phyloP scores from a whole-genome alignment of 164 flowering plant genomes.

The Chimonanthus salicifolius region DNA sequence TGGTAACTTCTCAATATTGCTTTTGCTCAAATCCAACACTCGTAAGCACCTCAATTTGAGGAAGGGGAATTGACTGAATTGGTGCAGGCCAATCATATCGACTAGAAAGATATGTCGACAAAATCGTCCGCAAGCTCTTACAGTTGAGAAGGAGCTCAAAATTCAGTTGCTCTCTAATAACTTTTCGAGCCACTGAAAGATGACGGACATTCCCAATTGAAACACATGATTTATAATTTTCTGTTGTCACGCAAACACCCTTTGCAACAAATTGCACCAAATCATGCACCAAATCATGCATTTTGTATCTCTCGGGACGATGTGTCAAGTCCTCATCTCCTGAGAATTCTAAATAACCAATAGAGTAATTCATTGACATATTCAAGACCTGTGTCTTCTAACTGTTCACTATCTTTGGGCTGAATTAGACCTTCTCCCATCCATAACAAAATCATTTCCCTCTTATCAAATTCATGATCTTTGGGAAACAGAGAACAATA shows the following conservation, averaged over 20 bases:
- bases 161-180: not conserved
- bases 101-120: not conserved
- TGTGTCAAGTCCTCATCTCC: not conserved
- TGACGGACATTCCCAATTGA: slow-evolving; percentile 2
- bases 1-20: not conserved
- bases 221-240: not conserved
- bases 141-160: not conserved
- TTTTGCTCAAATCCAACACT: slow-evolving; percentile 2
- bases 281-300: slow-evolving; percentile 11
- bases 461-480: not conserved
- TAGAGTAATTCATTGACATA: not conserved
- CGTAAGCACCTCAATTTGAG: not conserved
- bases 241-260: not conserved
- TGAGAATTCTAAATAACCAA: not conserved
- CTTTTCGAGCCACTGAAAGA: not conserved
- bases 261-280: not conserved
- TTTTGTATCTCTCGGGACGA: not conserved
- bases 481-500: slow-evolving; percentile 13
- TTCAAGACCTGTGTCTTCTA: not conserved
- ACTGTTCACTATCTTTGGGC: not conserved
- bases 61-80: not conserved
- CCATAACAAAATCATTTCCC: slow-evolving; percentile 1
- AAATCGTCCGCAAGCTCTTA: slow-evolving; percentile 3
- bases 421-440: slow-evolving; percentile 8
- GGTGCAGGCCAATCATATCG: too few relatives aligned